phyloP scores from a whole-genome alignment of 805 yeast genomes.

The Sungouiozyma intestinalis region DNA sequence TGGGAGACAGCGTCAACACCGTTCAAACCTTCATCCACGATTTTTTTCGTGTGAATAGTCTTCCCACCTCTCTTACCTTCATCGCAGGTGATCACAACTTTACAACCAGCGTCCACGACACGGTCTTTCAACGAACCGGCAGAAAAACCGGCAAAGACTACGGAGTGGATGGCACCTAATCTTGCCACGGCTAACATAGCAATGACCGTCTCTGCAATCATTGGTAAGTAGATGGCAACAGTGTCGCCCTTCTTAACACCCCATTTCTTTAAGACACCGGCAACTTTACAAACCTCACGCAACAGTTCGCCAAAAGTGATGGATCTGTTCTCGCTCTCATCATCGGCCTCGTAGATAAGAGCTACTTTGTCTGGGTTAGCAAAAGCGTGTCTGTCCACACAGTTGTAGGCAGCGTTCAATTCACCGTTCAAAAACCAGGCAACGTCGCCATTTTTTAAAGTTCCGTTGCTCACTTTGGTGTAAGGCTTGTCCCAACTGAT shows the following conservation, averaged over 20 bases:
- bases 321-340: conserved; percentile 57
- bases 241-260: conserved; percentile 94
- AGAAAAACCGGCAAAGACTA: conserved; percentile 93
- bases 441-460: conserved; percentile 62
- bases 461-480: conserved; percentile 38
- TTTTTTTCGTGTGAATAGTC: conserved; percentile 80
- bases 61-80: conserved; percentile 95
- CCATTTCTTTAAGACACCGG: conserved; percentile 70
- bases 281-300: conserved; percentile 74
- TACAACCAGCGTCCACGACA: conserved; percentile 75
- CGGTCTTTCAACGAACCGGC: conserved; percentile 89
- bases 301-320: conserved; percentile 83
- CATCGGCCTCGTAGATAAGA: conserved; percentile 89
- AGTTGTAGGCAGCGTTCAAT: conserved; percentile 85
- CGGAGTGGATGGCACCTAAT: conserved; percentile 93
- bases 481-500: conserved; percentile 74
- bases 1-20: conserved; percentile 64
- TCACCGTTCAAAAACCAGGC: conserved; percentile 95
- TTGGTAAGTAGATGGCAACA: conserved; percentile 92
- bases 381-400: conserved; percentile 92
- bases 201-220: conserved; percentile 93
- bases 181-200: conserved; percentile 91
- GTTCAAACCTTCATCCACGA: conserved; percentile 87
- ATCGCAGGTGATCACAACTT: conserved; percentile 85
- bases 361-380: conserved; percentile 78